Conservation (phyloP, 768 basidiomycete genomes). For the Hebeloma cylindrosporum region DNA sequence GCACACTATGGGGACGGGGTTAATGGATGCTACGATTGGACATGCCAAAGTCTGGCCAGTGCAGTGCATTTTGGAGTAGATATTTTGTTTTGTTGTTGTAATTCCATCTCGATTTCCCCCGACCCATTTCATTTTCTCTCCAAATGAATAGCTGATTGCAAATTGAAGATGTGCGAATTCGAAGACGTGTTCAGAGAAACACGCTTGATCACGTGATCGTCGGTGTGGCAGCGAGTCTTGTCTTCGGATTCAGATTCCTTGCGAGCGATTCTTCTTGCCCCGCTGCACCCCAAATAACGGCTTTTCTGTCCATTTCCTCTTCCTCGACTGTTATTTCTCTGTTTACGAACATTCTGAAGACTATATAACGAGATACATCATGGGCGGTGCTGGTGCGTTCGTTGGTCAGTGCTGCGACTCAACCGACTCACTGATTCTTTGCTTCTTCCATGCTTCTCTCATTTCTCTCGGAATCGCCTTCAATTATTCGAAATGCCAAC, state of each 20-base stretch:
- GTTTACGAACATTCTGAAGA: conserved; percentile 14
- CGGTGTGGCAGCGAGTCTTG: too few species aligned
- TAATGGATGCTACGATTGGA: conserved; percentile 7
- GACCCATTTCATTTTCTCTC: too few species aligned
- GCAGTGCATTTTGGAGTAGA: background rate
- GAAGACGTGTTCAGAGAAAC: too few species aligned
- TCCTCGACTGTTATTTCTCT: background rate
- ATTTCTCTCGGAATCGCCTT: too few species aligned
- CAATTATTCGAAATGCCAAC: too few species aligned
- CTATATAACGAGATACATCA: conserved; percentile 26
- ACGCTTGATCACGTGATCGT: too few species aligned
- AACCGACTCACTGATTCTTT: conserved; percentile 14
- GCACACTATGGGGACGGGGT: conserved; percentile 2
- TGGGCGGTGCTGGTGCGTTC: conserved; percentile 44
- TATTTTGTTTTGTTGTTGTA: background rate
- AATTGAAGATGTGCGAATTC: too few species aligned
- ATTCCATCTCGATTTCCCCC: too few species aligned
- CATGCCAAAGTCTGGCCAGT: background rate
- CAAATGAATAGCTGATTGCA: too few species aligned
- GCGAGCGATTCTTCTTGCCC: background rate
- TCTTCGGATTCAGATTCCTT: background rate
- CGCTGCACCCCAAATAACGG: background rate
- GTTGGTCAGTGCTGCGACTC: background rate
- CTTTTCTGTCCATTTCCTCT: conserved; percentile 6
- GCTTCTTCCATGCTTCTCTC: conserved; percentile 5